Conservation (phyloP, 495 filamentous ascomycete species). For the Aspergillus asperescens region DNA sequence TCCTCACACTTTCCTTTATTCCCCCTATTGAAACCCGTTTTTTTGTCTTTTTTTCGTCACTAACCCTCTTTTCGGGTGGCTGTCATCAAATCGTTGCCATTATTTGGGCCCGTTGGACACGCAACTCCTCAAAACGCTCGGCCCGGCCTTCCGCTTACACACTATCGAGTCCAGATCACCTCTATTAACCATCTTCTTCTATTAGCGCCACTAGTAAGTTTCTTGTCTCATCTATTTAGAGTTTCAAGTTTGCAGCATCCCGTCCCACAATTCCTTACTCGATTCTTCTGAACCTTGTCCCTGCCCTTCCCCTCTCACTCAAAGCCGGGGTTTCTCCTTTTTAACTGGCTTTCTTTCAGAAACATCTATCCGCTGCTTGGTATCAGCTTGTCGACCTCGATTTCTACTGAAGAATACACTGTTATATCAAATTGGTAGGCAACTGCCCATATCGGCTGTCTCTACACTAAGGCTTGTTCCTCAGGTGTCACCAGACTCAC, state of each 20-base stretch:
- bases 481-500: background rate
- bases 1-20: background rate
- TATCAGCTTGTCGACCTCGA: background rate
- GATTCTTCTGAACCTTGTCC: constrained; percentile 5
- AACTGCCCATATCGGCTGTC: background rate
- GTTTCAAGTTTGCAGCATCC: background rate
- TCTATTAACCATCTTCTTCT: background rate
- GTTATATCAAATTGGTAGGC: background rate
- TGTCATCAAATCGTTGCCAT: background rate
- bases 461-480: background rate
- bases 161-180: constrained; percentile 4
- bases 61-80: constrained; percentile 2
- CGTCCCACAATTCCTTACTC: constrained; percentile 10
- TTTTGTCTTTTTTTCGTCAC: background rate
- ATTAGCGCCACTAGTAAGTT: constrained; percentile 1
- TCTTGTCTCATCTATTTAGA: background rate
- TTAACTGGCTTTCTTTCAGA: background rate
- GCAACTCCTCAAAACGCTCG: no score
- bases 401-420: background rate
- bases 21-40: background rate
- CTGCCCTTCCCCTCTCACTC: constrained; percentile 8
- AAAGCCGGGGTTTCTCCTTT: background rate
- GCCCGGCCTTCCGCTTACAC: no score
- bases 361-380: background rate
- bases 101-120: no score